Base-by-base conservation (phyloP, 495 filamentous ascomycete species). In the Penicillium coffeae region DNA sequence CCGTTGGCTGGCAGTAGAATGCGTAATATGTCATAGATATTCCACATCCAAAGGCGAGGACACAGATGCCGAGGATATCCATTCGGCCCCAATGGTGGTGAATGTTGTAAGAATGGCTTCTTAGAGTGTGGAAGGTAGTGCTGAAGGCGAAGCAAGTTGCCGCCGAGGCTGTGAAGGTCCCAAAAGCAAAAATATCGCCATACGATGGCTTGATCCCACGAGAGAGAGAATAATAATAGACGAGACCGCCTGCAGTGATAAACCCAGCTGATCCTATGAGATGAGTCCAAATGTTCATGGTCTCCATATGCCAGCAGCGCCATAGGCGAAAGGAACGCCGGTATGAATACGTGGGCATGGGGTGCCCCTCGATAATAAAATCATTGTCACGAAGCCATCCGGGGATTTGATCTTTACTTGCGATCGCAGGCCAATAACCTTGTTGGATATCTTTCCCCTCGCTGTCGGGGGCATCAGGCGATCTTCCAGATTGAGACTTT, bases 281-380 rank as follows among this genome's bases (percentile, higher is more conserved):
- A 45, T 56, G 53, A 2, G 49, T 52, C 53, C 53, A 55, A 13
- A 55, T 55, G 27, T 55, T 51, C 42, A 55, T 47, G 8, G 52
- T 51, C 33, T 55, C 48, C 52, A 55, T 55, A 3, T 55, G 52
- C 44, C 49, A 45, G 22, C 52, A 51, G 5, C 42, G 48, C 52
- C 52, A 55, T 12, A 55, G 33, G 1, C 52, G 52, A 30, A 55
- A 44, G 13, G 48, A 55, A 10, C 38, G 42, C 14, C 21, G 19
- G 19, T 51, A 51, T 9, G 48, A 55, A 47, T 47, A 55, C 32
- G 52, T 55, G 9, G 52, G 47, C 47, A 55, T 55, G 6, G 42
- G 52, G 34, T 55, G 52, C 18, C 47, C 42, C 15, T 47, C 30
- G 32, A 55, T 9, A 38, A 55, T 55, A 19, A 47, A 55, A 13